Percentiles rank a stretch among this genome's conserved stretches.
Conservation (phyloP, 495 filamentous ascomycete species). For the Penicillium tannophilum region DNA sequence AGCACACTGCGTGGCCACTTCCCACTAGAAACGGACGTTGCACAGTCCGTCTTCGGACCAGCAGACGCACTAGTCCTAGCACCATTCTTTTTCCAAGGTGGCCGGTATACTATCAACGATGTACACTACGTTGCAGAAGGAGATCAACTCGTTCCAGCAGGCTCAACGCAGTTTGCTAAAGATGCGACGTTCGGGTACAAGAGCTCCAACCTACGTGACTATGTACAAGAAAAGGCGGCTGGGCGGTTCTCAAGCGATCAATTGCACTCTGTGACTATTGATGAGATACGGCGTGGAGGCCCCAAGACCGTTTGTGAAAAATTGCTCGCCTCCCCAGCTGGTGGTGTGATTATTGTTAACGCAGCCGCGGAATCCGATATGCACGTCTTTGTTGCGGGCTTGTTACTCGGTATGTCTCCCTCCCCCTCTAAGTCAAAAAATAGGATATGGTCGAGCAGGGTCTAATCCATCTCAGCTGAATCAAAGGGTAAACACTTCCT, state of each 20-base stretch:
- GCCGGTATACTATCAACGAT: constrained; percentile 52
- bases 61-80: constrained; percentile 50
- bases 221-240: constrained; percentile 52
- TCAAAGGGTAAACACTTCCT: constrained; percentile 49
- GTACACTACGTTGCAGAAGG: constrained; percentile 57
- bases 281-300: constrained; percentile 47
- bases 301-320: constrained; percentile 40
- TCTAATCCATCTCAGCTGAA: neutral
- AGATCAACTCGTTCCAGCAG: constrained; percentile 46
- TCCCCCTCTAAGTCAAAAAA: neutral
- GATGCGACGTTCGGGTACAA: constrained; percentile 58
- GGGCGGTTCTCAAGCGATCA: constrained; percentile 34
- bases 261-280: constrained; percentile 44
- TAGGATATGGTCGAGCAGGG: neutral
- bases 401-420: constrained; percentile 38
- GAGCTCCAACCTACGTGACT: constrained; percentile 51
- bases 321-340: constrained; percentile 33
- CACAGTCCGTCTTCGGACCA: constrained; percentile 46
- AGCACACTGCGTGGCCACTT: constrained; percentile 57
- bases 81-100: constrained; percentile 58
- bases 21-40: constrained; percentile 52
- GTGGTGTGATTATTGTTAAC: constrained; percentile 52
- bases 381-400: constrained; percentile 49
- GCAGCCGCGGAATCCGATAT: constrained; percentile 55
- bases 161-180: constrained; percentile 50